A percentile compares a stretch with the other conserved stretches of the same genome.
phyloP scores from a whole-genome alignment of 495 filamentous ascomycete genomes.

The Lophiotrema nucula region DNA sequence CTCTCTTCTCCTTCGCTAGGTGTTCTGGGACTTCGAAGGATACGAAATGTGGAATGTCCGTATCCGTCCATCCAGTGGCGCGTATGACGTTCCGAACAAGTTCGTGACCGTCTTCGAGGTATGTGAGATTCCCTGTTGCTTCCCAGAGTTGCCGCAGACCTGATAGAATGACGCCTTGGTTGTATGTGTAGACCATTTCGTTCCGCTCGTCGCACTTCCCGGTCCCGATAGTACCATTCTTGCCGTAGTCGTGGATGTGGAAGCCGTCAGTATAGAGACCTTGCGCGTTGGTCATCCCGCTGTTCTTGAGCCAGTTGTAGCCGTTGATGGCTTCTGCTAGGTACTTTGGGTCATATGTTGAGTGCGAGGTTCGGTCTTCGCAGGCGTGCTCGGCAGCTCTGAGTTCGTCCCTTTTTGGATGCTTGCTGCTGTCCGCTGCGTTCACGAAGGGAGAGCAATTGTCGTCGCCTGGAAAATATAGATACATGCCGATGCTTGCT shows the following conservation, averaged over 20 bases:
- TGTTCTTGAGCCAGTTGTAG: slow-evolving; percentile 74
- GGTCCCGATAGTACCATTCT: slow-evolving; percentile 53
- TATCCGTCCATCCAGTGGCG: slow-evolving; percentile 67
- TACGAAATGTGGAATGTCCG: slow-evolving; percentile 35
- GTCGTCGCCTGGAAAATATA: slow-evolving; percentile 78
- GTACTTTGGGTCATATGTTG: slow-evolving; percentile 64
- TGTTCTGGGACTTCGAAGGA: slow-evolving; percentile 3
- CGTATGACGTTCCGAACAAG: slow-evolving; percentile 68
- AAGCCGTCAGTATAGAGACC: slow-evolving; percentile 89
- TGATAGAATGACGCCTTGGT: slow-evolving; percentile 90
- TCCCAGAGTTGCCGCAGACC: slow-evolving; percentile 78
- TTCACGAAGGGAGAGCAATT: slow-evolving; percentile 66
- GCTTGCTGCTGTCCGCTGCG: background rate
- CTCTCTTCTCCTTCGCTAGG: background rate
- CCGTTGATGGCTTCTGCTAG: slow-evolving; percentile 70
- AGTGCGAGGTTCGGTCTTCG: background rate
- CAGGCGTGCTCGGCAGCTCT: background rate
- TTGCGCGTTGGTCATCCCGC: slow-evolving; percentile 77
- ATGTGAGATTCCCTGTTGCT: slow-evolving; percentile 62
- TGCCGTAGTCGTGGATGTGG: slow-evolving; percentile 70
- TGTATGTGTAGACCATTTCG: slow-evolving; percentile 92
- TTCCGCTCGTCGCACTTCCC: slow-evolving; percentile 71
- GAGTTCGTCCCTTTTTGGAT: background rate
- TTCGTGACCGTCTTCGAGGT: slow-evolving; percentile 75
- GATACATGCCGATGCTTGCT: slow-evolving; percentile 84